Base-by-base conservation (phyloP, 1,284 basidiomycete genomes). In the Athelia sp. region DNA sequence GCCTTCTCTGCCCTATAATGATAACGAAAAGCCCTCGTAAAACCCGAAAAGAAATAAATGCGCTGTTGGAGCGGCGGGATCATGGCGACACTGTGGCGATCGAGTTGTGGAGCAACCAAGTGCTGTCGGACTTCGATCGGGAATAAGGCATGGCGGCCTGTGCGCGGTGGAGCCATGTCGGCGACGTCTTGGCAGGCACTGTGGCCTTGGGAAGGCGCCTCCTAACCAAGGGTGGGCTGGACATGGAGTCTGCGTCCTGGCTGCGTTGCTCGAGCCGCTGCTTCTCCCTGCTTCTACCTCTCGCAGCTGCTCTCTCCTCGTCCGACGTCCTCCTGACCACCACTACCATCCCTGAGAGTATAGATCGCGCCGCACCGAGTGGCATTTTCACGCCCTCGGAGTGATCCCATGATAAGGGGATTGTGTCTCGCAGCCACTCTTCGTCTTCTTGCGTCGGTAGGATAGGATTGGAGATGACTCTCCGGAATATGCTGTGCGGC, bases 371-470 rank as follows among this genome's bases (percentile, higher is more conserved):
- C 43, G 21, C 24, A 15, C n/a, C 19, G 53, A 55, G n/a, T 50
- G 50, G 10, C 34, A 19, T 22, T 21, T 48, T 32, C 29, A 44
- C 31, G 51, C 51, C 22, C 38, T 50, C 9, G 31, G 14, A 14
- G 48, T 44, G 36, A 44, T 51, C 46, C 55, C 42, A 40, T 3
- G 58, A 34, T 13, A 76, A 31, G 14, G 81, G 81, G 0, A 83
- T 67, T 51, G 79, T 82, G 65, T 84, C 81, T 58, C 75, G 69
- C 47, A 84, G 67, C 81, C 81, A 84, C 50, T 70, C 66, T 54
- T 84, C 75, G 54, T 81, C 76, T 52, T 68, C 70, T 43, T 73
- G 66, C 46, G 68, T 74, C 14, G 78, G 79, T 13, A 63, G 59
- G 24, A 53, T 67, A 24, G 64, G 65, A 15, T 62, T 36, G 2